phyloP scores from a whole-genome alignment of 2,329 filamentous ascomycete genomes.

The Coniella lustricola region DNA sequence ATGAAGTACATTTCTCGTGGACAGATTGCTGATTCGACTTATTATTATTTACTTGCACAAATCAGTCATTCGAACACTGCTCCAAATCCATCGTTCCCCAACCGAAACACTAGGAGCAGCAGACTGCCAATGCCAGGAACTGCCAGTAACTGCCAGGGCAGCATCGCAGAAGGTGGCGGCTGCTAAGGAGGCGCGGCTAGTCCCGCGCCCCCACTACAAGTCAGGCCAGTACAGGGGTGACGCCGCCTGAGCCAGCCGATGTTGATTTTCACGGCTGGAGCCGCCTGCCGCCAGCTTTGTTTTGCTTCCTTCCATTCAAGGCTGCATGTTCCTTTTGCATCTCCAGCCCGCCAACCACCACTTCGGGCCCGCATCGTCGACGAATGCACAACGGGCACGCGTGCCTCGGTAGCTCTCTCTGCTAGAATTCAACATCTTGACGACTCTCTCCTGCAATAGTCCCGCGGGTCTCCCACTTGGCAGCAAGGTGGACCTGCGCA shows the following conservation, averaged over 20 bases:
- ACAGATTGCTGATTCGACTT: too few relatives aligned
- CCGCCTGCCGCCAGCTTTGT: not conserved
- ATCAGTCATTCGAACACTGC: too few relatives aligned
- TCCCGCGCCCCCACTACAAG: conserved; percentile 6
- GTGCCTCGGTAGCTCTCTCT: conserved; percentile 5
- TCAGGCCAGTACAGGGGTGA: conserved; percentile 12
- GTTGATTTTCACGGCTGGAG: conserved; percentile 11
- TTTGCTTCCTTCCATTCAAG: not conserved
- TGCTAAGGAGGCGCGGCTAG: conserved; percentile 1
- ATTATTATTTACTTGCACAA: too few relatives aligned
- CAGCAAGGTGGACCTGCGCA: too few relatives aligned
- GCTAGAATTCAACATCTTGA: conserved; percentile 2
- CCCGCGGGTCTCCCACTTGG: too few relatives aligned
- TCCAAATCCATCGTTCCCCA: too few relatives aligned
- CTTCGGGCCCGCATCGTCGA: not conserved
- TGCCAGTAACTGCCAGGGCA: not conserved
- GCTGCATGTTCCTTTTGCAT: too few relatives aligned
- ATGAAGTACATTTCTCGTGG: too few relatives aligned
- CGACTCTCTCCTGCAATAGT: not conserved
- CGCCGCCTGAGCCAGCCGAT: conserved; percentile 10
- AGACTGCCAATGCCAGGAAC: not conserved
- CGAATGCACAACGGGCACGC: conserved; percentile 3
- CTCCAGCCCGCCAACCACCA: not conserved
- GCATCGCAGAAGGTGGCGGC: not conserved
- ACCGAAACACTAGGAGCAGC: too few relatives aligned